A percentile compares a stretch with the other conserved stretches of the same genome.
These are phyloP conservation scores for Auxenochlorella pyrenoidosa DNA, from an alignment of 139 green algal species.

Conservation along the genomic window DNA sequence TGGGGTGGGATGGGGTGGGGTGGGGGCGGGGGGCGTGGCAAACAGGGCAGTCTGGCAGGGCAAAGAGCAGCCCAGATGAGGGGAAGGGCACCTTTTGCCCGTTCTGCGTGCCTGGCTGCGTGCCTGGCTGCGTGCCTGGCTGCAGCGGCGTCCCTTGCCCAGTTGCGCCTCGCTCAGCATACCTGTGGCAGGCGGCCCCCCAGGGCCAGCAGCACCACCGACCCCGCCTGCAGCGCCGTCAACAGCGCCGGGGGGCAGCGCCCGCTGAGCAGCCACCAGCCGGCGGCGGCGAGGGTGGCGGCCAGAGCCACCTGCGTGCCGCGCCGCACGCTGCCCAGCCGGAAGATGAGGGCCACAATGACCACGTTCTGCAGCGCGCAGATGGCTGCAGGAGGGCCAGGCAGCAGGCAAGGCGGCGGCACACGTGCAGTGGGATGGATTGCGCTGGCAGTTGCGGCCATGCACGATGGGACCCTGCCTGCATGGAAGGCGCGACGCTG, in stretches of 20 bases:
- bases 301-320: not conserved
- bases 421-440: not conserved
- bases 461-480: not conserved
- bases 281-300: conserved; percentile 7
- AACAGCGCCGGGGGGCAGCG: conserved; percentile 26
- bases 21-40: not conserved
- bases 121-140: too few species aligned
- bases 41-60: too few species aligned
- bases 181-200: conserved; percentile 34
- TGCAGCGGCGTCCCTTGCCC: not conserved
- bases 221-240: conserved; percentile 64
- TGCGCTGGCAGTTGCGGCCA: too few species aligned
- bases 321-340: conserved; percentile 12
- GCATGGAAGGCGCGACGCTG: not conserved
- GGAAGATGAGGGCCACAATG: conserved; percentile 67
- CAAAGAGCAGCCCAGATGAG: too few species aligned
- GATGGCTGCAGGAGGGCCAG: conserved; percentile 27
- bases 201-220: conserved; percentile 62
- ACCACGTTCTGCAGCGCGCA: conserved; percentile 77
- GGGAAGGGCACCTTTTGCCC: too few species aligned
- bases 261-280: conserved; percentile 45
- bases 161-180: not conserved
- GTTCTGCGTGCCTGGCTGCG: too few species aligned
- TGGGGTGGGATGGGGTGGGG: not conserved
- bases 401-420: not conserved